phyloP scores from a whole-genome alignment of 2,329 filamentous ascomycete genomes.

The Ophiostoma perfectum region DNA sequence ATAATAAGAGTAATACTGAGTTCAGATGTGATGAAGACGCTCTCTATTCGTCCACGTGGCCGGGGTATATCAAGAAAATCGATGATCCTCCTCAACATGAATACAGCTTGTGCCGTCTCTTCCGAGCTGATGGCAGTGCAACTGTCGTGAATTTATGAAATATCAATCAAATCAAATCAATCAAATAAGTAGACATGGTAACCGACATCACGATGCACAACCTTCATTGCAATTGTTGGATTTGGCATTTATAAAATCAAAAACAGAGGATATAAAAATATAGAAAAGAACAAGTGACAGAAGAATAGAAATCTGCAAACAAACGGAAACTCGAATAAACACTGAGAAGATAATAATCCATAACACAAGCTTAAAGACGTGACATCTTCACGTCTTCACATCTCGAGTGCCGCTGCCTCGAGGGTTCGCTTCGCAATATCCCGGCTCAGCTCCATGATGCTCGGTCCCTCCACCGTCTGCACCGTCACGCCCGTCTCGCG shows the following conservation, averaged over 20 bases:
- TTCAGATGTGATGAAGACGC: neutral
- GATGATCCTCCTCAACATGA: no score
- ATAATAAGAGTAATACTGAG: neutral
- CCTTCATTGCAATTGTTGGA: no score
- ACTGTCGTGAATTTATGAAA: neutral
- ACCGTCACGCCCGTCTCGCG: conserved; percentile 27
- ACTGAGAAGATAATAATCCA: no score
- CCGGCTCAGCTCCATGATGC: conserved; percentile 24
- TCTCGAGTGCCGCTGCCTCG: neutral
- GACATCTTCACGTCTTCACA: neutral
- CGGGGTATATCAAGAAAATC: no score
- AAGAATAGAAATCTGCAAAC: no score
- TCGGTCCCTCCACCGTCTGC: conserved; percentile 26
- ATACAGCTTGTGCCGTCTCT: neutral
- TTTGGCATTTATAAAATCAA: neutral
- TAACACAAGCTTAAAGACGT: no score
- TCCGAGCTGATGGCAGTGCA: neutral
- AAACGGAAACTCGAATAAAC: no score
- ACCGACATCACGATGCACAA: no score
- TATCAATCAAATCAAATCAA: neutral
- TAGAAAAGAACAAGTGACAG: no score
- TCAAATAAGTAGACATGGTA: no score
- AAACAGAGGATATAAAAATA: neutral
- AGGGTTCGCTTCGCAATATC: conserved; percentile 20
- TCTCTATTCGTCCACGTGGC: conserved; percentile 7